Evolutionary conservation across 2,329 filamentous ascomycete genomes (phyloP), one percentile per base, ranked within the genome.

Genomic region (Fusarium robinianum): DNA sequence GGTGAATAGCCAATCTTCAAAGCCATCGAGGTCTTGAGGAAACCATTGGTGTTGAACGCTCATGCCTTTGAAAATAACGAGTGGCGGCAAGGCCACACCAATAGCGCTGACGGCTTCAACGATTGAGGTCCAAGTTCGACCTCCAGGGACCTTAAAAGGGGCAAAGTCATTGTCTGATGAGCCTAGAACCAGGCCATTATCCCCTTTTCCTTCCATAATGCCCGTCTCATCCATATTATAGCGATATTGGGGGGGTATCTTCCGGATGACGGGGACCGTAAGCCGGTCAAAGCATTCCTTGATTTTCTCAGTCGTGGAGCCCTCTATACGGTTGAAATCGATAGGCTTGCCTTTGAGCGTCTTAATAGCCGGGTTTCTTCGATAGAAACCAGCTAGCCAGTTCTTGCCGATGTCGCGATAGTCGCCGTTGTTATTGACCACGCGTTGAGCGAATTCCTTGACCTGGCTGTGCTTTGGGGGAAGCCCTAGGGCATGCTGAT

Each of bases 51-150:
- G 31, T 34, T 34, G 31, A 6, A 21, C 11, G 18, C 16, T 34
- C 19, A 21, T 34, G 19, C 31, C 31, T 22, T 34, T 34, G n/a
- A 34, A 34, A 34, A 34, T 34, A 22, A 34, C 17, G n/a, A 34
- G 31, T 23, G 31, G 31, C 5, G 31, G 31, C 16, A 34, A 15
- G 6, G 17, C 5, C 8, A 34, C 5, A 34, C 31, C 31, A 12
- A 34, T 16, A 7, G 31, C 31, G 18, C 14, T 34, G 5, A 34
- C n/a, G 5, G 31, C 16, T 23, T 34, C 16, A 7, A 34, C 8
- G 19, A 22, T 21, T 34, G 31, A 34, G 8, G 31, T 6, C 31
- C 31, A 34, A 21, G 6, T 15, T 6, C 31, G 31, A 4, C 6
- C 6, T n/a, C 17, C 17, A 34, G 31, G 31, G 15, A 22, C 31